Base-by-base conservation (phyloP, 768 basidiomycete genomes). In the Mycena kentingensis region DNA sequence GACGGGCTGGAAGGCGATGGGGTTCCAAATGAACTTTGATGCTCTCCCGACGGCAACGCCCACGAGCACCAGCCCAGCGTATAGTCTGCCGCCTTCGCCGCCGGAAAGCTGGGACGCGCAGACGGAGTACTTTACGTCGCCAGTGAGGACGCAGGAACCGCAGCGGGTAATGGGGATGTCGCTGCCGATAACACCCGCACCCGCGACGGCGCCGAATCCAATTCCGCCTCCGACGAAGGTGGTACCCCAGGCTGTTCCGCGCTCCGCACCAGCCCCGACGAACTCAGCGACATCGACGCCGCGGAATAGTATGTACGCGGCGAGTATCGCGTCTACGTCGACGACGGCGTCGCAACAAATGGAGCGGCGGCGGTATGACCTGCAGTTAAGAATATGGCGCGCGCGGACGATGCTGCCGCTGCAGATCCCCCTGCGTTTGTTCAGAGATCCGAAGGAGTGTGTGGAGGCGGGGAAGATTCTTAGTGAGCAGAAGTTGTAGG, bases 401-500 rank as follows among this genome's bases (percentile, higher is more conserved):
- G 88, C 87, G 24, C 70, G 87, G 49, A 74, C 71, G 56, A 68
- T 77, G 63, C 79, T 89, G 62, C 85, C 87, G 4, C 60, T 67
- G 26, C 71, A 80, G 57, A 73, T 90, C 10, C 67, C 72, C 18
- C 66, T 92, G 62, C 77, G 88, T 46, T 65, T 91, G 24, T 93
- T 93, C 65, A 77, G 81, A 60, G 67, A 81, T 35, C 85, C 90
- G 10, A 70, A 61, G 56, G 88, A 93, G 60, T 91, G 89, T 63
- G 73, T 78, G 15, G 90, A 92, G 67, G 79, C 76, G 21, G 69
- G 69, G 31, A 69, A 74, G 41, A 71, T 82, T 51, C 61, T 82
- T 44, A 61, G 55, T 41, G 63, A 61, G 46, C 63, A 70, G 43
- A 55, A 49, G 18, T 22, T 55, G 37, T 58, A 55, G 18, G 36